Evolutionary conservation across 352 stramenopile genomes (phyloP).

Genomic region (Globisporangium viniferum): DNA sequence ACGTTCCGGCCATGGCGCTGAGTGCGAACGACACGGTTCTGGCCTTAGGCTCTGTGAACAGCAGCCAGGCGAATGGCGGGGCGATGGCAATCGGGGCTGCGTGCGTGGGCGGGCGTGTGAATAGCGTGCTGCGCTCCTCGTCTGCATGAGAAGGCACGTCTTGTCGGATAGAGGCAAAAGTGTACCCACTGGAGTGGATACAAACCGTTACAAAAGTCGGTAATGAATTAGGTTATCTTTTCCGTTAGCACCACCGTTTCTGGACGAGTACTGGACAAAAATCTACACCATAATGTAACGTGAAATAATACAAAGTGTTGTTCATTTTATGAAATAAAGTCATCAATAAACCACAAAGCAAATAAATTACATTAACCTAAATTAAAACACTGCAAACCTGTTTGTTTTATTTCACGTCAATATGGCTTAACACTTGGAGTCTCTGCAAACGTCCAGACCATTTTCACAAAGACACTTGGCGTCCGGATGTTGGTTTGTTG

Average conservation of each 20-base stretch:
- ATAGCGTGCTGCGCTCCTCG: slow-evolving; percentile 9
- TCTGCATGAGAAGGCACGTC: background rate
- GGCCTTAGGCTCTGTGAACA: background rate
- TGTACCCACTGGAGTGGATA: background rate
- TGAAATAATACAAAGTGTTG: background rate
- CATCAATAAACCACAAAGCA: too few relatives aligned
- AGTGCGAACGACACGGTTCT: slow-evolving; percentile 43
- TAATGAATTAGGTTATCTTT: background rate
- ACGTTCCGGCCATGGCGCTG: slow-evolving; percentile 46
- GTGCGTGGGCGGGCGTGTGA: background rate
- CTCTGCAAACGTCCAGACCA: background rate
- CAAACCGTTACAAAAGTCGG: background rate
- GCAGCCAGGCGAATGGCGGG: background rate
- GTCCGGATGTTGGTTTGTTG: background rate
- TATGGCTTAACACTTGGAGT: background rate
- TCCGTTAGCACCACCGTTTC: background rate
- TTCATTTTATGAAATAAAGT: background rate
- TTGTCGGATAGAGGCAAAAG: background rate
- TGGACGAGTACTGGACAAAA: background rate
- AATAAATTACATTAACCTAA: too few relatives aligned
- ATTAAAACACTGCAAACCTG: background rate
- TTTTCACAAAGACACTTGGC: background rate
- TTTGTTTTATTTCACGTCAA: background rate
- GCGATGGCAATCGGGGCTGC: background rate
- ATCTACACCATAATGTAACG: background rate